These are phyloP conservation scores for Ophiocytium majus DNA, from an alignment of 352 stramenopile genomes.

Conservation along the genomic window DNA sequence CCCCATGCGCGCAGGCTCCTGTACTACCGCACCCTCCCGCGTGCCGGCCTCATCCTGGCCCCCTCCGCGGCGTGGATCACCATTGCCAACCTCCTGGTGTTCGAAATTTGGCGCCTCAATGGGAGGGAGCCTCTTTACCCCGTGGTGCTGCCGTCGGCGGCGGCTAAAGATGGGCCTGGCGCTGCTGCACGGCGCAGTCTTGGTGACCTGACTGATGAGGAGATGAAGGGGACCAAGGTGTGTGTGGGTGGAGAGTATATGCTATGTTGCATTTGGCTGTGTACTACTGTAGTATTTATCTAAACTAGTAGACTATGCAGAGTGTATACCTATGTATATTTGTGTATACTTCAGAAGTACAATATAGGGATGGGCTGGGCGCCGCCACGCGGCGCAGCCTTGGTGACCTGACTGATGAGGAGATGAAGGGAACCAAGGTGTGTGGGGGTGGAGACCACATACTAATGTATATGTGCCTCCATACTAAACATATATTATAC, in stretches of 20 bases:
- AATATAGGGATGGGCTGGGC: not conserved
- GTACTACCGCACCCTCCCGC: conserved; percentile 64
- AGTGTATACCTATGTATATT: no score
- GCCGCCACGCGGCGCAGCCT: conserved; percentile 22
- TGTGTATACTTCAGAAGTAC: no score
- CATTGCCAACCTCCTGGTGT: conserved; percentile 57
- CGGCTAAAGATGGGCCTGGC: not conserved
- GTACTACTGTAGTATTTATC: no score
- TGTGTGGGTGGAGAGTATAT: no score
- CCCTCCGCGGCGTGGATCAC: conserved; percentile 67
- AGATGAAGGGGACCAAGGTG: conserved; percentile 65
- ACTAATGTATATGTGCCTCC: no score
- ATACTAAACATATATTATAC: no score
- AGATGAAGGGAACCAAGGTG: conserved; percentile 65
- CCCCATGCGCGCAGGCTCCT: conserved; percentile 28
- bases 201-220: conserved; percentile 30
- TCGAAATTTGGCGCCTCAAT: conserved; percentile 57
- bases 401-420: conserved; percentile 54
- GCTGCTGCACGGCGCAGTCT: not conserved
- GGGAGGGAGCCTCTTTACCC: conserved; percentile 56
- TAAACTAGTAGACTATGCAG: no score
- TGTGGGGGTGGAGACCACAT: no score
- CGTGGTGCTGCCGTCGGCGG: not conserved
- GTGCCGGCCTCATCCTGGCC: conserved; percentile 67
- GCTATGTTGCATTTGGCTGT: no score